These are phyloP conservation scores for Rhodotorula babjevae DNA, from an alignment of 768 basidiomycete species.

Conservation along the genomic window DNA sequence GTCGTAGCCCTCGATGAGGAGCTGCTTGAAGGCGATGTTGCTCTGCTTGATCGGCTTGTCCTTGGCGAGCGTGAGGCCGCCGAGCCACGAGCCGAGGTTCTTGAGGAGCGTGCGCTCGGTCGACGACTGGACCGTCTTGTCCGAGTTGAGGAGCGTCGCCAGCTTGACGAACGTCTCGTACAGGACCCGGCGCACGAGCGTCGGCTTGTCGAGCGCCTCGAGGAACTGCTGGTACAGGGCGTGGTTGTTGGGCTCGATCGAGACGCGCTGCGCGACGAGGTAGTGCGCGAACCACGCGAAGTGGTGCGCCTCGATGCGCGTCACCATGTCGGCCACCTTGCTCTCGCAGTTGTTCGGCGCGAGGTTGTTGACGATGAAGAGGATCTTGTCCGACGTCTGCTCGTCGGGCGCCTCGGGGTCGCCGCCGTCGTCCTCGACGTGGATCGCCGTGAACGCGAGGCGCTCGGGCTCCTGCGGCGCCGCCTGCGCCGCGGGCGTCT, in stretches of 20 bases:
- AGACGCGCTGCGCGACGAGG: conserved; percentile 90
- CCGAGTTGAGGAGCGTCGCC: conserved; percentile 77
- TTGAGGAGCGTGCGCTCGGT: conserved; percentile 82
- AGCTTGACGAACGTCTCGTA: conserved; percentile 91
- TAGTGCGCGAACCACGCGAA: conserved; percentile 97
- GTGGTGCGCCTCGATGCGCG: conserved; percentile 73
- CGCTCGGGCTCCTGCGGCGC: conserved; percentile 51
- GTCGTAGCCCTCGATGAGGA: conserved; percentile 94
- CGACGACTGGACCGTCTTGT: conserved; percentile 76
- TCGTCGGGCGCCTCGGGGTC: conserved; percentile 67
- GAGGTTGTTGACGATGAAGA: conserved; percentile 97
- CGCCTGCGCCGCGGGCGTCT: background rate
- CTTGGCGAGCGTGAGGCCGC: conserved; percentile 83
- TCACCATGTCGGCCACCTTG: conserved; percentile 80
- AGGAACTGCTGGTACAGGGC: conserved; percentile 89
- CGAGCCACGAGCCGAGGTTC: conserved; percentile 93
- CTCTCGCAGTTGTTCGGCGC: conserved; percentile 86
- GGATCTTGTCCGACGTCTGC: conserved; percentile 82
- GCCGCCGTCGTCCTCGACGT: conserved; percentile 64
- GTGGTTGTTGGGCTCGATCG: conserved; percentile 95
- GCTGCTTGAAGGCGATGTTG: conserved; percentile 92
- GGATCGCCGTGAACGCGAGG: conserved; percentile 68
- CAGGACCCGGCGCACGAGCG: conserved; percentile 70
- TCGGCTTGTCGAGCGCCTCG: conserved; percentile 67
- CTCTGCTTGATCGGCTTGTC: conserved; percentile 88